phyloP scores from a whole-genome alignment of 371 early-diverging fungal species.

The Apophysomyces trapeziformis region DNA sequence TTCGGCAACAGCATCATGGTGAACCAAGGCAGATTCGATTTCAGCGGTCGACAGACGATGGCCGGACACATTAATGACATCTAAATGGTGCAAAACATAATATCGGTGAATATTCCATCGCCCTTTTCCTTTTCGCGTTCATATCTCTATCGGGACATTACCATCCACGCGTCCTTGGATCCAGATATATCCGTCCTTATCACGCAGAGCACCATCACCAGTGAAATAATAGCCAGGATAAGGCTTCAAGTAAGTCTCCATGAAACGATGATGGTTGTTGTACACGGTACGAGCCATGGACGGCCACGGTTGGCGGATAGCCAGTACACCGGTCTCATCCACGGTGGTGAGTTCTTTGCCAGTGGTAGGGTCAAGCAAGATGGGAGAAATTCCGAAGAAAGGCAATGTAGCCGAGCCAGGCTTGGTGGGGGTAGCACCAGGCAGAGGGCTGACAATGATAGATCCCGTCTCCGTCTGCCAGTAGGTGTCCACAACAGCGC shows the following conservation, averaged over 20 bases:
- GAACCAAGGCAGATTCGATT: constrained; percentile 88
- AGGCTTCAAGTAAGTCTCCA: constrained; percentile 86
- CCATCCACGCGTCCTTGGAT: constrained; percentile 92
- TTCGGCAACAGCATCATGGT: constrained; percentile 84
- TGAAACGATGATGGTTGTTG: constrained; percentile 86
- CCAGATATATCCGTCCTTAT: constrained; percentile 93
- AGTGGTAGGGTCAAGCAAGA: constrained; percentile 80
- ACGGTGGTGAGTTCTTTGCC: constrained; percentile 77
- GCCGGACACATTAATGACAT: constrained; percentile 98
- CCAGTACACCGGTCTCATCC: constrained; percentile 89
- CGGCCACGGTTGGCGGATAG: constrained; percentile 90
- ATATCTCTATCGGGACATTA: constrained; percentile 16
- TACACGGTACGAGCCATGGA: constrained; percentile 93
- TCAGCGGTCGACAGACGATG: constrained; percentile 97
- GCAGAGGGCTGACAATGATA: constrained; percentile 91
- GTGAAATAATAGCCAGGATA: constrained; percentile 91
- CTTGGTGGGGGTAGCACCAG: constrained; percentile 85
- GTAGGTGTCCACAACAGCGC: constrained; percentile 97
- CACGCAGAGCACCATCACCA: constrained; percentile 88
- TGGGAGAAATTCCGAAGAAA: constrained; percentile 94
- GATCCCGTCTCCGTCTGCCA: constrained; percentile 98
- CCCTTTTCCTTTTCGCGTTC: background rate
- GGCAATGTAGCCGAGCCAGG: constrained; percentile 97
- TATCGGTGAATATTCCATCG: background rate
- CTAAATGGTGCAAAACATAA: constrained; percentile 12